These are phyloP conservation scores for Penicillium mononematosum DNA, from an alignment of 495 filamentous ascomycete species.

Conservation along the genomic window DNA sequence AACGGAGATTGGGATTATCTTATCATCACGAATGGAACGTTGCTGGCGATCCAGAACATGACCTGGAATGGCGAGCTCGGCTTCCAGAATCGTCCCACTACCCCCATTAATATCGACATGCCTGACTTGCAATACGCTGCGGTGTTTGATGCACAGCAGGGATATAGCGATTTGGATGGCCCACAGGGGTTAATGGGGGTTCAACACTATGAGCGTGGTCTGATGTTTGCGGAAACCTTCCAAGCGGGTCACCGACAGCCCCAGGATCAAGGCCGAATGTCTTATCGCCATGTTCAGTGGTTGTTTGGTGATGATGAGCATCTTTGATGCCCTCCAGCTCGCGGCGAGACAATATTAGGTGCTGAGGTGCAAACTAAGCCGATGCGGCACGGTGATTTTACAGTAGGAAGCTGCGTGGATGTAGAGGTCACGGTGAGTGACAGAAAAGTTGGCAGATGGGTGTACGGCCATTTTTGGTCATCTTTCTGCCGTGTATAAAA, in stretches of 20 bases:
- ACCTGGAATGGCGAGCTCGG: slow-evolving; percentile 58
- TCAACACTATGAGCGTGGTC: slow-evolving; percentile 8
- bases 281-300: slow-evolving; percentile 8
- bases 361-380: neutral
- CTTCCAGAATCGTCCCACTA: slow-evolving; percentile 1
- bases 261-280: slow-evolving; percentile 6
- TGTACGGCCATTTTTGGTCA: neutral
- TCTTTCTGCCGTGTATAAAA: too few species aligned
- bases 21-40: slow-evolving; percentile 47
- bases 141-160: neutral
- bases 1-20: slow-evolving; percentile 9
- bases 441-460: neutral
- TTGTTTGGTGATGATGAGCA: slow-evolving; percentile 5
- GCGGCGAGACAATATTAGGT: neutral
- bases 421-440: neutral
- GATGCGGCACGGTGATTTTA: neutral
- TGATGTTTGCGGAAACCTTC: slow-evolving; percentile 9
- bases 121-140: slow-evolving; percentile 4
- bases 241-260: slow-evolving; percentile 5
- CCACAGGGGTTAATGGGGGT: slow-evolving; percentile 6
- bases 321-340: slow-evolving; percentile 2
- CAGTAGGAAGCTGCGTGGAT: neutral
- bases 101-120: slow-evolving; percentile 1
- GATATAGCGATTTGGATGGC: neutral
- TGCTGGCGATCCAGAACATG: slow-evolving; percentile 66